These are phyloP conservation scores for Colletotrichum graminicola DNA, from an alignment of 2,329 filamentous ascomycete species.

Conservation along the genomic window DNA sequence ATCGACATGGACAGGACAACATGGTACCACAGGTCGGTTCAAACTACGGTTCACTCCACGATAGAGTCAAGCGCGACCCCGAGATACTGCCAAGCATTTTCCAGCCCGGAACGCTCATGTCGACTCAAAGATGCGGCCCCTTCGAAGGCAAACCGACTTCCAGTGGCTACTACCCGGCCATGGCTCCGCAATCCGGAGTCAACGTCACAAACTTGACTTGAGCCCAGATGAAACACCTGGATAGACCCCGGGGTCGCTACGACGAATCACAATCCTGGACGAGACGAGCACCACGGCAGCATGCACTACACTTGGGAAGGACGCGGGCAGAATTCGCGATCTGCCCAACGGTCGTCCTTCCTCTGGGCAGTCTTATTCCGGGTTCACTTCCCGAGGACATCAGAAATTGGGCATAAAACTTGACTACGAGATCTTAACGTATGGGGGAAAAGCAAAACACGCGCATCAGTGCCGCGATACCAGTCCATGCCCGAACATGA, in stretches of 20 bases:
- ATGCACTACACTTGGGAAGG: neutral
- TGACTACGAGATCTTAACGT: constrained; percentile 17
- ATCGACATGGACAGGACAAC: constrained; percentile 52
- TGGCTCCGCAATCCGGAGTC: constrained; percentile 61
- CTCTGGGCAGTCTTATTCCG: neutral
- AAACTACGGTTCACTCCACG: constrained; percentile 47
- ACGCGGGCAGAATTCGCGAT: neutral
- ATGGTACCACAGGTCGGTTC: constrained; percentile 50
- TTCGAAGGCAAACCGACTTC: constrained; percentile 67
- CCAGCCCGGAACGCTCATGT: constrained; percentile 56
- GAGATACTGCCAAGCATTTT: constrained; percentile 63
- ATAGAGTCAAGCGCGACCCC: constrained; percentile 62
- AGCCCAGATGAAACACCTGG: constrained; percentile 26
- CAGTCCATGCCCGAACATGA: constrained; percentile 21
- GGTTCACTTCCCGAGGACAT: constrained; percentile 10
- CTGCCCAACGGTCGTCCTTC: constrained; percentile 8
- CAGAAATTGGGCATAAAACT: constrained; percentile 21
- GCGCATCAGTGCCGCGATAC: constrained; percentile 9
- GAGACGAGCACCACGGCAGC: neutral
- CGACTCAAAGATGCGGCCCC: constrained; percentile 58
- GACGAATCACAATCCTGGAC: neutral
- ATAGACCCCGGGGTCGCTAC: neutral
- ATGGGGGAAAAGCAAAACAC: constrained; percentile 14
- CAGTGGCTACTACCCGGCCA: constrained; percentile 65
- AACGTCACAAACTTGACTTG: constrained; percentile 53